Base-by-base conservation (phyloP, 306 rosid species). In the Lathyrus aphaca region DNA sequence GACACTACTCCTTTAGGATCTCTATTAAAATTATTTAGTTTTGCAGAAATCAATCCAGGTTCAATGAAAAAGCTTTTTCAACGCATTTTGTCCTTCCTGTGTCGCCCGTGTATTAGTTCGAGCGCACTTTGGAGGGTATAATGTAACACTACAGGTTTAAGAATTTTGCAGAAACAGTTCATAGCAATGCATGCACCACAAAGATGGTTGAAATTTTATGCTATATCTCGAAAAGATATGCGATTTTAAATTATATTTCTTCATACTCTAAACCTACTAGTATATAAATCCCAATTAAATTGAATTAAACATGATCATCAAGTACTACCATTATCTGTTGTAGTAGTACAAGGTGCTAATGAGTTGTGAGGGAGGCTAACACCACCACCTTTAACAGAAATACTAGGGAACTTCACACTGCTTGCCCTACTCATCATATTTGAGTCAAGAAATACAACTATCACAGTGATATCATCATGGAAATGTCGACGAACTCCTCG, bases 401-500 rank as follows among this genome's bases (percentile, higher is more conserved):
- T 30, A 67, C 82, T 81, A 49, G 72, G 85, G 66, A 72, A 77
- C 88, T 77, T 87, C 25, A n/a, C 91, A 6, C 91, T 81, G 76
- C 95, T 91, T 42, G 91, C 89, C 84, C 86, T 82, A 75, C 89
- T 87, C 69, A 86, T 73, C 7, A 86, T 85, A 67, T 87, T 94
- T 30, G 96, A 74, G 64, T 91, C 97, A 2, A 94, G 86, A 76
- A 81, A 94, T 80, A 91, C 86, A 54, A 94, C 95, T 57, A 94
- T 66, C 90, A 94, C 99, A 0, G 99, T 94, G 78, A 89, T 94
- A 72, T 94, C 99, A 43, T 94, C 99, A 0, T 94, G 99, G 88
- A 94, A 94, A 86, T 94, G 99, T 15, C 99, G 89, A 1, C 99
- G 97, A 35, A 94, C 99, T 6, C 99, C 99, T 0, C 99, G 86